These are phyloP conservation scores for Podosphaera aphanis DNA, from an alignment of 2,329 filamentous ascomycete species.

Conservation along the genomic window DNA sequence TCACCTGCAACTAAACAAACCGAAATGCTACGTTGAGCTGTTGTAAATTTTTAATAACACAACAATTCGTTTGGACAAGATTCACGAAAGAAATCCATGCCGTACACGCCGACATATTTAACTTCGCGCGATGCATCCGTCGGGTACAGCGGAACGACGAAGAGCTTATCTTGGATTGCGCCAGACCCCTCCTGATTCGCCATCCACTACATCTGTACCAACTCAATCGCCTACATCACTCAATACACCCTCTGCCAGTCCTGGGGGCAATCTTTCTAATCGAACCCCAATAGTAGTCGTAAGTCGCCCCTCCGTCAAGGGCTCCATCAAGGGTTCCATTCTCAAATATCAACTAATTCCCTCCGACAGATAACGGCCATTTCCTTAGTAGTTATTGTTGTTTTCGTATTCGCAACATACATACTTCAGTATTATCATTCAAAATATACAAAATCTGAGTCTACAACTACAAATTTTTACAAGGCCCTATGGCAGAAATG, in stretches of 20 bases:
- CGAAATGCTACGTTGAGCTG: neutral
- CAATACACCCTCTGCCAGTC: neutral
- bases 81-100: neutral
- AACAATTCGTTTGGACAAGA: neutral
- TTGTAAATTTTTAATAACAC: neutral
- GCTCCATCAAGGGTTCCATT: neutral
- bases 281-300: neutral
- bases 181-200: neutral
- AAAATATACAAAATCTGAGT: constrained; percentile 24
- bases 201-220: neutral
- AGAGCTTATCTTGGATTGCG: neutral
- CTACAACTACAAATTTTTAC: constrained; percentile 25
- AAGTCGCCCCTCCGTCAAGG: no score
- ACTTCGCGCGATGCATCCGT: constrained; percentile 2
- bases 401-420: constrained; percentile 6
- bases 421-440: constrained; percentile 19
- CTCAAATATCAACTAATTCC: neutral
- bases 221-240: neutral
- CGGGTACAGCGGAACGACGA: neutral
- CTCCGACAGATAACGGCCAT: constrained; percentile 3
- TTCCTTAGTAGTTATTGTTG: constrained; percentile 7
- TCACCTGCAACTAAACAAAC: neutral
- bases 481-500: constrained; percentile 28
- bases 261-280: neutral
- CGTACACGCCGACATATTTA: neutral